Base-by-base conservation (phyloP, 345 rosid species). In the Eucalyptus regnans region DNA sequence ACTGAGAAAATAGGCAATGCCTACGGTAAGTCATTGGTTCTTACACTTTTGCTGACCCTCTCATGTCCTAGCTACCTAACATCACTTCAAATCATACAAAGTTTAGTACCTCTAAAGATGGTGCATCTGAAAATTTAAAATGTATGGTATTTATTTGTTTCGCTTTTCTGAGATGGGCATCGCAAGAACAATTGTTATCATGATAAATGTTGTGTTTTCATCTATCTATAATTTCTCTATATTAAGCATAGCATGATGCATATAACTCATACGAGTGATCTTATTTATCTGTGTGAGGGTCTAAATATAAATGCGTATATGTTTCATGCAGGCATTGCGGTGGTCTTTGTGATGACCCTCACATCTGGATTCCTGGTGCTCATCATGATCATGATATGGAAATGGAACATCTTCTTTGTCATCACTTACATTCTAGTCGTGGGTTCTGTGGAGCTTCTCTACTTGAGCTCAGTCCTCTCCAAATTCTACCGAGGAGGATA, bases 1-100 rank as follows among this genome's bases (percentile, higher is more conserved):
- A 92, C 95, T 1, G 60, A 25, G 41, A 90, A 90, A 81, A 92
- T 95, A 15, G 94, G 93, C 90, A 91, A 95, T 84, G 97, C 97
- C 11, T 94, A 94, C 48, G 97, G 97, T 94, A 54, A 86, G 48
- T 76, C 48, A 20, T 76, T 85, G 87, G 41, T 31, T 85, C 87
- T 14, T 29, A 85, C 56, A 20, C 46, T 86, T 15, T 4, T 2
- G 10, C 11, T 43, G 33, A 41, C 4, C 7, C 46, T 37, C 11
- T 33, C 41, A 33, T 71, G 25, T 31, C 41, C 43, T 68, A 68
- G 80, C 44, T 68, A 18, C 81, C 25, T 33, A 5, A 71, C 23
- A 71, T 71, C 44, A 68, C 2, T 31, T 68, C 11, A 8, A 68
- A 68, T 17, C 44, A 68, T 33, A 33, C 43, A 16, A 33, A 17